Conservation (phyloP, 176 grass and related monocot genomes). For the Lolium perenne region DNA sequence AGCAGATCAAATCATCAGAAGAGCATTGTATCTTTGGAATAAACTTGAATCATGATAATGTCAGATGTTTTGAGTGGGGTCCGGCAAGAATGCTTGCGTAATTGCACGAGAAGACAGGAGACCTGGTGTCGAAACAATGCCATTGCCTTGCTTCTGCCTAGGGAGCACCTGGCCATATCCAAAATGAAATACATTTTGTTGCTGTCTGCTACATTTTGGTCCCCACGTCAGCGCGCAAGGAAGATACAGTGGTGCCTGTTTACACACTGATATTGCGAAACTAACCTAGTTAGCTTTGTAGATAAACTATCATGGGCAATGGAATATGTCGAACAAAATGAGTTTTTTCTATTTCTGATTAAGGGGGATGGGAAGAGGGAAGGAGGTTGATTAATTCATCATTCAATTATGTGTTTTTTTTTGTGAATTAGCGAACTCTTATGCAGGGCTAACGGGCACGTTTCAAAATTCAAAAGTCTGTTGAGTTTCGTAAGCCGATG, state of each 20-base stretch:
- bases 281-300: constrained; percentile 48
- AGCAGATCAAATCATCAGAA: constrained; percentile 76
- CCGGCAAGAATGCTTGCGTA: background rate
- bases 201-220: background rate
- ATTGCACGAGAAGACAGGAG: constrained; percentile 29
- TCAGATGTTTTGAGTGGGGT: constrained; percentile 7
- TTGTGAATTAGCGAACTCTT: background rate
- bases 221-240: background rate
- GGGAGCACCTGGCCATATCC: background rate
- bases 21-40: constrained; percentile 77
- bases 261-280: constrained; percentile 30
- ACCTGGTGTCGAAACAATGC: background rate
- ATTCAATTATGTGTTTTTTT: background rate
- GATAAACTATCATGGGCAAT: constrained; percentile 25
- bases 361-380: background rate
- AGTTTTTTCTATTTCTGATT: background rate
- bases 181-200: background rate
- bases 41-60: constrained; percentile 55
- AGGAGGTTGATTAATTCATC: background rate
- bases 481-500: background rate
- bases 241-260: constrained; percentile 27
- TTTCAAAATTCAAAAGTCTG: constrained; percentile 5
- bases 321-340: background rate
- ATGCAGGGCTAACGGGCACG: too few species aligned
- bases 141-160: background rate